Percentiles rank a stretch among this genome's conserved stretches.
phyloP scores from a whole-genome alignment of 192 early-diverging fungal species.

The Radiomyces spectabilis region DNA sequence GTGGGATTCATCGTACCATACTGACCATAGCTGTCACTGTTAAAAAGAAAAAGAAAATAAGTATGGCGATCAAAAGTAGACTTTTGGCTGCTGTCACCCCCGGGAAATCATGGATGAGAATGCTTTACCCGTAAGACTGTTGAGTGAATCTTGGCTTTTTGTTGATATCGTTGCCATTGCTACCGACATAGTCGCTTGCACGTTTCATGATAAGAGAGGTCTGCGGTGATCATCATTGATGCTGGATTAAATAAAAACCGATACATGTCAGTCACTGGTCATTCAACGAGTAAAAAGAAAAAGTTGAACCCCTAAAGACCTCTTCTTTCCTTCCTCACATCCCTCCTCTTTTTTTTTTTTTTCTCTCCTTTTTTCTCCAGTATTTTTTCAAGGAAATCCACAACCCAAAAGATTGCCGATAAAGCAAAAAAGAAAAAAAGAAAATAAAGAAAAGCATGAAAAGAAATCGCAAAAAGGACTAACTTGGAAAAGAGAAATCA shows the following conservation, averaged over 20 bases:
- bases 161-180: slow-evolving; percentile 2
- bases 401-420: background rate
- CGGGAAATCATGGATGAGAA: background rate
- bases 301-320: background rate
- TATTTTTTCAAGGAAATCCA: background rate
- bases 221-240: background rate
- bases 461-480: background rate
- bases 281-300: background rate
- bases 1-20: slow-evolving; percentile 25
- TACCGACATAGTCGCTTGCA: slow-evolving; percentile 1
- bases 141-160: slow-evolving; percentile 7
- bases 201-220: background rate
- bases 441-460: background rate
- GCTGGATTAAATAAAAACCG: background rate
- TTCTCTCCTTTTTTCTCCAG: background rate
- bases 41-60: no score
- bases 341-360: background rate
- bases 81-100: background rate
- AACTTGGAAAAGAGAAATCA: no score
- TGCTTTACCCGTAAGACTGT: background rate
- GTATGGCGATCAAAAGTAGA: no score
- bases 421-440: background rate
- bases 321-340: background rate
- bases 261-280: background rate
- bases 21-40: no score